These are phyloP conservation scores for Fusarium guadeloupense DNA, from an alignment of 2,329 filamentous ascomycete genomes.

Conservation along the genomic window DNA sequence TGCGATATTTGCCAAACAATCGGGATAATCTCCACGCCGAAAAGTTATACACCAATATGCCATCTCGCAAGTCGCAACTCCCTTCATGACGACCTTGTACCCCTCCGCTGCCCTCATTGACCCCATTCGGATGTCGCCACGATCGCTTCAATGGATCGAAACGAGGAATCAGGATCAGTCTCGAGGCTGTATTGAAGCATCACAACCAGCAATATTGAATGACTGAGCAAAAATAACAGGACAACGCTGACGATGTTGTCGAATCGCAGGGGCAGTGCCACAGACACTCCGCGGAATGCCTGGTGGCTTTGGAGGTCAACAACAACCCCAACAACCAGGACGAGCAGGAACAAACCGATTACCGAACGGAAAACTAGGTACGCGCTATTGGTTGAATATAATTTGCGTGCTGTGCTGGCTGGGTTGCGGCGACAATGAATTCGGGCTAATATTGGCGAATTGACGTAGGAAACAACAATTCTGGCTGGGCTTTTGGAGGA, in stretches of 20 bases:
- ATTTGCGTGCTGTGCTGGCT: slow-evolving; percentile 12
- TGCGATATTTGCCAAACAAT: slow-evolving; percentile 37
- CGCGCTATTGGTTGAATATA: slow-evolving; percentile 8
- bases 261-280: slow-evolving; percentile 63
- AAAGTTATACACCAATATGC: slow-evolving; percentile 26
- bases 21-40: slow-evolving; percentile 10
- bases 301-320: slow-evolving; percentile 66
- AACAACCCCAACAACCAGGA: slow-evolving; percentile 63
- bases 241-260: slow-evolving; percentile 43
- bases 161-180: background rate
- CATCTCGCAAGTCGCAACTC: slow-evolving; percentile 22
- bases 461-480: slow-evolving; percentile 58
- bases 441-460: slow-evolving; percentile 36
- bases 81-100: slow-evolving; percentile 22
- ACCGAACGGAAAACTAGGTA: slow-evolving; percentile 73
- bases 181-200: slow-evolving; percentile 5
- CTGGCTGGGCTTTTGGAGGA: slow-evolving; percentile 70
- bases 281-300: slow-evolving; percentile 71
- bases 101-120: slow-evolving; percentile 28
- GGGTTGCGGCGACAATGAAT: slow-evolving; percentile 8
- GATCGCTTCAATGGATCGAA: slow-evolving; percentile 30
- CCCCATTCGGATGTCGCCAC: slow-evolving; percentile 22
- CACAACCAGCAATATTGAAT: slow-evolving; percentile 9
- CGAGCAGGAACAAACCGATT: slow-evolving; percentile 66
- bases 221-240: slow-evolving; percentile 28